Evolutionary conservation across 805 yeast genomes (phyloP), one percentile per base, ranked within the genome.

Genomic region (Cyberlindnera xylosilytica): DNA sequence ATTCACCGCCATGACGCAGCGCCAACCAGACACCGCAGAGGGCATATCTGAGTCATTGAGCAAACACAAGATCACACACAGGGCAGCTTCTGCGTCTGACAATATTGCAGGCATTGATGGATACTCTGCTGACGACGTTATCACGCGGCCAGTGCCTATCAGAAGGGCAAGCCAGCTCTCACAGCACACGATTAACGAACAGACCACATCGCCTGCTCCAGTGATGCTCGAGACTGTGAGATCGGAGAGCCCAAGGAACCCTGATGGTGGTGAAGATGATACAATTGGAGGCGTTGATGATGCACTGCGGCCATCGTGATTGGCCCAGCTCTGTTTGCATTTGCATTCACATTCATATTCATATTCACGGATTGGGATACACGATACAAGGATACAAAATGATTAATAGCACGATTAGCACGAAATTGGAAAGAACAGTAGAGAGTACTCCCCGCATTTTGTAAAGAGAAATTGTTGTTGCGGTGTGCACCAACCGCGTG

Each of bases 81-180:
- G 57, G 26, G 76, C 77, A 2, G 74, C 73, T 3, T 52, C 56
- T 6, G 66, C 70, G 38, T 58, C 78, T 0, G 67, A 74, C 47
- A 66, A 65, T 40, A 65, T 72, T 33, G 77, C 78, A 2, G 78
- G 78, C 5, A 65, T 70, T 26, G 63, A 64, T n/a, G 53, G 58
- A 36, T 61, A 50, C 38, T 53, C 50, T 34, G 19, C 45, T 11
- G 43, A 47, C 4, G 56, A 55, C 30, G 15, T 45, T 5, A 32
- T 50, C 11, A 9, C 33, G 16, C 38, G 49, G n/a, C 54, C 57
- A 2, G 29, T 36, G 3, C 38, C 42, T 2, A 34, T 34, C 3
- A 41, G 35, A 31, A 36, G 45, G 17, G 13, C 46, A 6, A 45
- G 46, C 20, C 36, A 42, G 16, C 41, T 26, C 4, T 38, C 46